These are phyloP conservation scores for Galeopsis tetrahit DNA, from an alignment of 257 asterid genomes.

Conservation along the genomic window DNA sequence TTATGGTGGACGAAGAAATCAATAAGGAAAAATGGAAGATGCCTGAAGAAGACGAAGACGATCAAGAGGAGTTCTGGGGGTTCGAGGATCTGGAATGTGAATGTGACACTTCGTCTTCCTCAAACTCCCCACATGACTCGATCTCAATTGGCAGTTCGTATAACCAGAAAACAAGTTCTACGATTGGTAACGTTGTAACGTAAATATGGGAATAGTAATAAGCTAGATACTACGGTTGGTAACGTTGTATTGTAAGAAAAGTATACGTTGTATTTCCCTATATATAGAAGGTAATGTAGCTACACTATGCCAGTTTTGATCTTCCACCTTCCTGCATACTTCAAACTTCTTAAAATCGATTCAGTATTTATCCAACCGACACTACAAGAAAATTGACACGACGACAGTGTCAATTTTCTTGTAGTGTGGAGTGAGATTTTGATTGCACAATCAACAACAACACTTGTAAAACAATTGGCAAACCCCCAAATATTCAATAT, in stretches of 20 bases:
- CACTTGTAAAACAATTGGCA: not conserved
- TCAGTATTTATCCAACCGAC: too few relatives aligned
- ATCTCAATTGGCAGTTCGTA: slow-evolving; percentile 53
- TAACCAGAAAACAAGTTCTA: slow-evolving; percentile 25
- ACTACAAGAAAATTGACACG: too few relatives aligned
- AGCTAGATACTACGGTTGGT: slow-evolving; percentile 16
- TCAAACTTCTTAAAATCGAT: not conserved
- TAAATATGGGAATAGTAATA: slow-evolving; percentile 31
- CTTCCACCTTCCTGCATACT: too few relatives aligned
- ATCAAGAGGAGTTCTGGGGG: slow-evolving; percentile 76
- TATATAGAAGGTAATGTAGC: slow-evolving; percentile 26
- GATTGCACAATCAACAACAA: not conserved
- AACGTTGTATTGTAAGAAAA: slow-evolving; percentile 25
- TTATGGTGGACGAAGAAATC: slow-evolving; percentile 55
- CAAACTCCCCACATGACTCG: slow-evolving; percentile 59
- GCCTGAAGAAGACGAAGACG: slow-evolving; percentile 66
- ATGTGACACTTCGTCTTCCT: slow-evolving; percentile 56
- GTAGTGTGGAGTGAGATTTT: not conserved
- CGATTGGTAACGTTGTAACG: slow-evolving; percentile 30
- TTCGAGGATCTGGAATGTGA: slow-evolving; percentile 94
- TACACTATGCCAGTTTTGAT: slow-evolving; percentile 30
- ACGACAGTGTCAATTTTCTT: too few relatives aligned
- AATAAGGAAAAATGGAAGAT: slow-evolving; percentile 74
- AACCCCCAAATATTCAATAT: not conserved
- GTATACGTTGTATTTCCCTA: slow-evolving; percentile 6